A percentile compares a stretch with the other conserved stretches of the same genome.
phyloP scores from a whole-genome alignment of 108 stramenopile species.

The Poteriospumella lacustris region DNA sequence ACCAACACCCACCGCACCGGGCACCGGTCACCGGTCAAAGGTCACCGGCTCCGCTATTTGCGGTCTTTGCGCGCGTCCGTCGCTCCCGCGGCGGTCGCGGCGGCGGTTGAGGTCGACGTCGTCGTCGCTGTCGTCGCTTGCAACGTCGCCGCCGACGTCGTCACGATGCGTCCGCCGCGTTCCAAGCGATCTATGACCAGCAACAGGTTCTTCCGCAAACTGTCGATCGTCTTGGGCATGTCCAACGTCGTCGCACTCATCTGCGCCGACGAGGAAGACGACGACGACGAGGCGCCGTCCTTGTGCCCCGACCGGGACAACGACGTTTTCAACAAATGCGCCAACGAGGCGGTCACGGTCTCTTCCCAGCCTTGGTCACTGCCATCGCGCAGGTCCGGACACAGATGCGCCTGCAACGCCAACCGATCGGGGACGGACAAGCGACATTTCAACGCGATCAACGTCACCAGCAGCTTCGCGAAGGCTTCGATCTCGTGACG shows the following conservation, averaged over 20 bases:
- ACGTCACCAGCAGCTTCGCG: constrained; percentile 27
- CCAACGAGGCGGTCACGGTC: constrained; percentile 40
- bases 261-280: neutral
- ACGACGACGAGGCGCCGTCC: neutral
- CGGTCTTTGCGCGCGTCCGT: too few species aligned
- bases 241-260: neutral
- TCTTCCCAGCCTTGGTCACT: constrained; percentile 58
- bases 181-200: neutral
- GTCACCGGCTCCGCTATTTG: too few species aligned
- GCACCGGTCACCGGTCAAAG: too few species aligned
- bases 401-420: constrained; percentile 38
- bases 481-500: constrained; percentile 26
- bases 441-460: constrained; percentile 34
- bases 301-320: constrained; percentile 8
- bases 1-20: too few species aligned
- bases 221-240: neutral
- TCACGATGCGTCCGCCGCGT: neutral
- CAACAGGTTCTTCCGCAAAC: neutral
- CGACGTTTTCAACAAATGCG: constrained; percentile 48
- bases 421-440: constrained; percentile 31
- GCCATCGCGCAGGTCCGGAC: constrained; percentile 35
- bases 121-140: neutral
- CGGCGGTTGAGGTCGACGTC: neutral
- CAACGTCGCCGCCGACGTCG: neutral
- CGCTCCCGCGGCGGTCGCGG: too few species aligned